Base-by-base conservation (phyloP, 148 eudicot species). In the Camellia sinensis region DNA sequence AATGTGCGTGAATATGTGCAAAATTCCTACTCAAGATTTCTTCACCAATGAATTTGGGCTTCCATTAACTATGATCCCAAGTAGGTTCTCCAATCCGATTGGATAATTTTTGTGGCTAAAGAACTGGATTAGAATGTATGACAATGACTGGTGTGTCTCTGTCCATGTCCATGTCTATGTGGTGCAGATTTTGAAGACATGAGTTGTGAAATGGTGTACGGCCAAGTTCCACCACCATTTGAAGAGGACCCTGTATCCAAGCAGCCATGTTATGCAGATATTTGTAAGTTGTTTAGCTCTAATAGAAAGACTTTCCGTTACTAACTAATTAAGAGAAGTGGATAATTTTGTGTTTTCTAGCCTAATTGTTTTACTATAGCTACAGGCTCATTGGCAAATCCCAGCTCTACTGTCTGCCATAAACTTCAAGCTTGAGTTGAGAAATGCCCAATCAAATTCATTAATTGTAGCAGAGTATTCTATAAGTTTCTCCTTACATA, bases 11-110 rank as follows among this genome's bases (percentile, higher is more conserved):
- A 95, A 95, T 76, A 95, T 95, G 98, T 95, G 98, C 89, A 95
- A 95, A 85, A 89, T 95, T 77, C 98, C 98, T 14, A 95, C 98
- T 22, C 98, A 95, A 89, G 95, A 95, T 78, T 95, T 95, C 88
- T 95, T 95, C 95, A 95, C 97, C 84, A 92, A 89, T 10, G 98
- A 95, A 82, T 95, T 95, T 73, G 98, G 98, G 59, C 98, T 95
- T 62, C 97, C 98, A 18, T 88, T 95, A 54, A 95, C 98, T 14
- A 95, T 95, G 98, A 95, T 84, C 45, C 98, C 98, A 80, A 95
- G 98, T 93, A 91, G 21, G 90, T 84, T 50, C 13, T n/a, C 41
- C 19, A 18, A 14, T 53, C 22, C 18, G 13, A 9, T 41, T 37
- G 19, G 41, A 21, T 52, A 11, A 46, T 61, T 29, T 14, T 12